A percentile compares a stretch with the other conserved stretches of the same genome.
phyloP scores from a whole-genome alignment of 768 basidiomycete species.

The Mycena venus region DNA sequence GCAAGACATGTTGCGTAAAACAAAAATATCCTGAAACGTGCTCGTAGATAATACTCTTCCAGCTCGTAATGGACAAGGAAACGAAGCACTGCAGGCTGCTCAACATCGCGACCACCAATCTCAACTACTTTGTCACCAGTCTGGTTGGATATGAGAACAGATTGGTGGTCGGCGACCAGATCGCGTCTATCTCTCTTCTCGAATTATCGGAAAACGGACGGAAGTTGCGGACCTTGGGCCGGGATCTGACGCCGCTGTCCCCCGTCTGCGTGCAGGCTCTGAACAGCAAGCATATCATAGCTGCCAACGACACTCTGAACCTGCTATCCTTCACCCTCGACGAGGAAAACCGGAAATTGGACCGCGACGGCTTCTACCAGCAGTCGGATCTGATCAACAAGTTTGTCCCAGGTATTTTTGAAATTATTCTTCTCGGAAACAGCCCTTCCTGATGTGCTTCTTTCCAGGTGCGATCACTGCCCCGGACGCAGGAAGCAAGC shows the following conservation, averaged over 20 bases:
- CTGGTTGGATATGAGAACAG: slow-evolving; percentile 67
- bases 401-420: slow-evolving; percentile 72
- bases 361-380: slow-evolving; percentile 78
- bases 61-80: slow-evolving; percentile 52
- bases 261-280: slow-evolving; percentile 76
- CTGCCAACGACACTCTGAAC: slow-evolving; percentile 79
- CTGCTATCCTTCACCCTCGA: slow-evolving; percentile 71
- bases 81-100: slow-evolving; percentile 53
- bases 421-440: background rate
- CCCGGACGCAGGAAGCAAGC: slow-evolving; percentile 56
- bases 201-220: slow-evolving; percentile 56
- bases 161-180: slow-evolving; percentile 83
- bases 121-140: slow-evolving; percentile 84
- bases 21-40: slow-evolving; percentile 2
- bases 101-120: slow-evolving; percentile 75
- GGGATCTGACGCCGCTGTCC: slow-evolving; percentile 83
- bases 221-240: slow-evolving; percentile 68
- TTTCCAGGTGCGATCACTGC: slow-evolving; percentile 67
- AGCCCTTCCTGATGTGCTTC: background rate
- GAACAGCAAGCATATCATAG: slow-evolving; percentile 70
- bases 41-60: slow-evolving; percentile 61
- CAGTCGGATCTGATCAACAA: slow-evolving; percentile 84
- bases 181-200: slow-evolving; percentile 83
- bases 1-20: background rate
- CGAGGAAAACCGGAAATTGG: slow-evolving; percentile 54